Percentiles rank a stretch among this genome's conserved stretches.
Conservation (phyloP, 208 protist genomes). For the Kentomonas sorsogonicus region DNA sequence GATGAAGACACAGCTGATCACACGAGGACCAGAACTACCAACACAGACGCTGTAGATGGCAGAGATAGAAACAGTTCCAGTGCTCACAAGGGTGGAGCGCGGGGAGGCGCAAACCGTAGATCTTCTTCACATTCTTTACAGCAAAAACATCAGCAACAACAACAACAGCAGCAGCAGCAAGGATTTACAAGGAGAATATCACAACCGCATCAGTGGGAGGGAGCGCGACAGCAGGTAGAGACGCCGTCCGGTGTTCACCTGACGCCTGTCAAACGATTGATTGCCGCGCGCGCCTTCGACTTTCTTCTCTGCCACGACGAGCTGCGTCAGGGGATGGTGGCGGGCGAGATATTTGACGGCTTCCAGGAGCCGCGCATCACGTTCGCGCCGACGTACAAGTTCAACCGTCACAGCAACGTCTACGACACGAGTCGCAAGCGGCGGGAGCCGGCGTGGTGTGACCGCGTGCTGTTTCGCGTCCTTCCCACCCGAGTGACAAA, state of each 20-base stretch:
- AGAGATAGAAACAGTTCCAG: no score
- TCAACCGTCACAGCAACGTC: slow-evolving; percentile 50
- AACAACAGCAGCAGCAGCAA: neutral
- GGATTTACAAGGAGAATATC: neutral
- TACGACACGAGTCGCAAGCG: slow-evolving; percentile 80
- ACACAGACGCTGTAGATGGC: no score
- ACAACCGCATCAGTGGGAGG: no score
- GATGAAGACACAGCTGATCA: no score
- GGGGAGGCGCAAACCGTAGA: no score
- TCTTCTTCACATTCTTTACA: no score
- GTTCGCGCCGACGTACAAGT: slow-evolving; percentile 93
- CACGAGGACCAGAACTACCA: no score
- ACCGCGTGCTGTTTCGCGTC: slow-evolving; percentile 83
- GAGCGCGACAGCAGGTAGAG: neutral
- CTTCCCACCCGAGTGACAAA: slow-evolving; percentile 3
- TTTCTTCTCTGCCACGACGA: slow-evolving; percentile 73
- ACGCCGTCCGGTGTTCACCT: no score
- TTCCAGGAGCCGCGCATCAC: slow-evolving; percentile 86
- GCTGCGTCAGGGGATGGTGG: slow-evolving; percentile 71
- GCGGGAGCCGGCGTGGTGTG: slow-evolving; percentile 86
- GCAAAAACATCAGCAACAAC: neutral
- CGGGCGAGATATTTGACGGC: slow-evolving; percentile 66
- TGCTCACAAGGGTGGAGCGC: no score
- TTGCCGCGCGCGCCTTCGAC: slow-evolving; percentile 32
- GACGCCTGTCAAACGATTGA: no score